Percentiles rank a stretch among this genome's conserved stretches.
Evolutionary conservation across 352 stramenopile genomes (phyloP).

Genomic region (Halophytophthora batemanensis): DNA sequence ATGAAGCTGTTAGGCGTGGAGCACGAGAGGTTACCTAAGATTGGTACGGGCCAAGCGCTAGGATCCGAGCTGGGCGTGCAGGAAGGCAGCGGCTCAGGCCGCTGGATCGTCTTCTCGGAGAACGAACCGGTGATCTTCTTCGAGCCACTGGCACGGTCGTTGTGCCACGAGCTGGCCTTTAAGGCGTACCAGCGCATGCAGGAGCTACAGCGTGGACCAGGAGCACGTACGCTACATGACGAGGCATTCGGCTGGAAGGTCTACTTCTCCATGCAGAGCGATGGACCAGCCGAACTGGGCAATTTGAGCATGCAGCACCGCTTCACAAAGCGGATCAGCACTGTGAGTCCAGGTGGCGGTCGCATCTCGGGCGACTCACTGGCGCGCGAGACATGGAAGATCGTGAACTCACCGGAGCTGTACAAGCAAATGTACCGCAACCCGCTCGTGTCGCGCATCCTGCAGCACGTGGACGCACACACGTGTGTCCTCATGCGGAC

Average conservation of each 20-base stretch:
- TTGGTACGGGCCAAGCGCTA: not conserved
- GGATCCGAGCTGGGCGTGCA: conserved; percentile 10
- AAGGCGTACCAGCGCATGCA: conserved; percentile 20
- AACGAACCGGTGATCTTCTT: conserved; percentile 27
- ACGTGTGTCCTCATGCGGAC: conserved; percentile 39
- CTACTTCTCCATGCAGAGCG: conserved; percentile 25
- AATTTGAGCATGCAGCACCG: conserved; percentile 32
- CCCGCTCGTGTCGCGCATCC: conserved; percentile 32
- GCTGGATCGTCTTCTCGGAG: conserved; percentile 22
- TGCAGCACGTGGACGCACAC: conserved; percentile 38
- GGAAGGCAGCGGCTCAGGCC: conserved; percentile 10
- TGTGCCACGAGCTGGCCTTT: conserved; percentile 23
- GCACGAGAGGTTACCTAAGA: conserved; percentile 12
- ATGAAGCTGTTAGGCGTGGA: conserved; percentile 22
- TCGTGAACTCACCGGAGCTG: conserved; percentile 32
- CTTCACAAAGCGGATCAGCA: conserved; percentile 32
- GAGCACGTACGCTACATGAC: conserved; percentile 21
- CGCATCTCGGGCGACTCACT: conserved; percentile 31
- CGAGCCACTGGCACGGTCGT: conserved; percentile 17
- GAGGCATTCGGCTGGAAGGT: conserved; percentile 35
- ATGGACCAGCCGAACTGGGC: not conserved
- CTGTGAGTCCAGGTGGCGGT: conserved; percentile 16
- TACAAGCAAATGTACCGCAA: conserved; percentile 40
- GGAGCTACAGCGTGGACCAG: conserved; percentile 15
- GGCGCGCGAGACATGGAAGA: conserved; percentile 31